phyloP scores from a whole-genome alignment of 2,329 filamentous ascomycete species.

The Alternaria triticimaculans region DNA sequence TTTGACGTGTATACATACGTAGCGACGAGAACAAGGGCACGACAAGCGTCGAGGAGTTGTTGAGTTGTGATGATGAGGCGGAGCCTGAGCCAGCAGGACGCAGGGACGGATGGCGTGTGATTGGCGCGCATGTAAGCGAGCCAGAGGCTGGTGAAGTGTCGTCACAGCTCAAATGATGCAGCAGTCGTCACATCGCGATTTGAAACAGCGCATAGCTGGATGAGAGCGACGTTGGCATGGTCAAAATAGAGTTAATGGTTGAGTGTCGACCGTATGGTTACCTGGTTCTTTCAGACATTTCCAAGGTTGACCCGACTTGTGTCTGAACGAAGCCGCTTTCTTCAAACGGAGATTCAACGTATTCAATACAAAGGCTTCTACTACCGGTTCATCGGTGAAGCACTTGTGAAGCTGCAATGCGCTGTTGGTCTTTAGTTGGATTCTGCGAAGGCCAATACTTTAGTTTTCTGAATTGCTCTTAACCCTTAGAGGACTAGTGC shows the following conservation, averaged over 20 bases:
- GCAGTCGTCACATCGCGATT: constrained; percentile 6
- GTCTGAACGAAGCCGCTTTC: too few relatives aligned
- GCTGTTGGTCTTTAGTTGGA: neutral
- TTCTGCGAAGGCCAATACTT: neutral
- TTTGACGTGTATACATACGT: neutral
- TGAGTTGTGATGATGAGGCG: constrained; percentile 5
- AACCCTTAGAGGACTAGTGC: neutral
- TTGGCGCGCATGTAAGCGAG: constrained; percentile 8
- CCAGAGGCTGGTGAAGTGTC: constrained; percentile 12
- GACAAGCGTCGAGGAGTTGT: constrained; percentile 3
- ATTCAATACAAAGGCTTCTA: neutral
- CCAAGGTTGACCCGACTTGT: too few relatives aligned
- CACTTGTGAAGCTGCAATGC: neutral
- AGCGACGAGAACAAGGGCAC: neutral
- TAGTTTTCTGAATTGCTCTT: neutral
- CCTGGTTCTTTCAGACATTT: too few relatives aligned
- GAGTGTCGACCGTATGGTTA: neutral
- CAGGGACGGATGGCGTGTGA: constrained; percentile 6
- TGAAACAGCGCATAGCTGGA: neutral
- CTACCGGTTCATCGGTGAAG: neutral
- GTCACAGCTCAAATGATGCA: constrained; percentile 10
- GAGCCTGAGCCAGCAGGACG: constrained; percentile 9
- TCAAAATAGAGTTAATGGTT: neutral
- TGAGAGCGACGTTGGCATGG: neutral
- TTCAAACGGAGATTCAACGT: neutral